phyloP scores from a whole-genome alignment of 2,329 filamentous ascomycete species.

The Pseudohalonectria lignicola region DNA sequence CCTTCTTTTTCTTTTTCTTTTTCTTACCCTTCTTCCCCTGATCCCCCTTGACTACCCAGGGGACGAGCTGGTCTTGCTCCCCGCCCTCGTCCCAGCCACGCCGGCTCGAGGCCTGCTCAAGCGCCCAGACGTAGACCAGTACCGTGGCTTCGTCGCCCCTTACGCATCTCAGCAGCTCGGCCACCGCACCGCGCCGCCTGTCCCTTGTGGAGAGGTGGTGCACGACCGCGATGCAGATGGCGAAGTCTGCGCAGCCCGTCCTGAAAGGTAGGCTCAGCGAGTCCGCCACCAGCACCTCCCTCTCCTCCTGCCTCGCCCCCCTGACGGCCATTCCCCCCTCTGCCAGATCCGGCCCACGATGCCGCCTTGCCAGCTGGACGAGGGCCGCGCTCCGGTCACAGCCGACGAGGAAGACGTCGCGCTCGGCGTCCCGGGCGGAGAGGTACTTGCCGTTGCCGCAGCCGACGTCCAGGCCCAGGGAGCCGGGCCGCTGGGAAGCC shows the following conservation, averaged over 20 bases:
- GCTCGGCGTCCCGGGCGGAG: slow-evolving; percentile 48
- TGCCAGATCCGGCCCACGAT: slow-evolving; percentile 8
- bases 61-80: slow-evolving; percentile 87
- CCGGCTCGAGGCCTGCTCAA: slow-evolving; percentile 81
- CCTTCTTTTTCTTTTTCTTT: slow-evolving; percentile 11
- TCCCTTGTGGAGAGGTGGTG: slow-evolving; percentile 79
- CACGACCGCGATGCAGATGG: slow-evolving; percentile 85
- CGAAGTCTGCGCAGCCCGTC: slow-evolving; percentile 55
- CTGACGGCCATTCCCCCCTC: slow-evolving; percentile 1
- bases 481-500: slow-evolving; percentile 49
- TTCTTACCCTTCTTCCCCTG: slow-evolving; percentile 15
- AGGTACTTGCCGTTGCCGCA: slow-evolving; percentile 98
- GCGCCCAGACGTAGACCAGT: slow-evolving; percentile 86
- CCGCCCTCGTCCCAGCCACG: slow-evolving; percentile 79
- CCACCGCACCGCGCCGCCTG: slow-evolving; percentile 63
- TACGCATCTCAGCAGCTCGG: slow-evolving; percentile 58
- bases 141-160: slow-evolving; percentile 27
- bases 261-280: slow-evolving; percentile 75
- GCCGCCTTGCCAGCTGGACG: slow-evolving; percentile 34
- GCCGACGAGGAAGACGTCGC: slow-evolving; percentile 65
- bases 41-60: slow-evolving; percentile 64
- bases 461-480: slow-evolving; percentile 80
- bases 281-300: slow-evolving; percentile 69
- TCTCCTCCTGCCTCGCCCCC: slow-evolving; percentile 14
- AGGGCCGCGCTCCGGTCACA: slow-evolving; percentile 66